phyloP scores from a whole-genome alignment of 306 rosid genomes.

The Heteromeles arbutifolia region DNA sequence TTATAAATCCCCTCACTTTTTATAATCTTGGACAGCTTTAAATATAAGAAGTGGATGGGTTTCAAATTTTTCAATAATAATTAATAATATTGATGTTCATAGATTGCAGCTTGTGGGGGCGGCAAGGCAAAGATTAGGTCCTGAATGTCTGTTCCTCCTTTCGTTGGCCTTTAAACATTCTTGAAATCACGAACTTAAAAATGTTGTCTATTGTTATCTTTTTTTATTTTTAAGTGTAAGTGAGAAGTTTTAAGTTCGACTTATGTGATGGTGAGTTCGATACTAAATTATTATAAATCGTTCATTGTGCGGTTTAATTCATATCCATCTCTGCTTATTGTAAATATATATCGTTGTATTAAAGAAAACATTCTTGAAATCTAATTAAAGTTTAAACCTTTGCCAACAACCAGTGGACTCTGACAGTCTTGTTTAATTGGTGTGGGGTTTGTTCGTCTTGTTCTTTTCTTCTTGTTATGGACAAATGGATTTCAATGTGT shows the following conservation, averaged over 20 bases:
- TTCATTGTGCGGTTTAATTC: background rate
- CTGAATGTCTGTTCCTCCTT: slow-evolving; percentile 34
- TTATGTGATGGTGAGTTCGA: too few relatives aligned
- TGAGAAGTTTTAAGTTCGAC: fast-evolving
- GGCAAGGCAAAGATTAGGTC: slow-evolving; percentile 33
- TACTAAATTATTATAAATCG: too few relatives aligned
- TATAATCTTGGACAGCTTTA: slow-evolving; percentile 34
- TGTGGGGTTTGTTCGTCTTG: slow-evolving; percentile 28
- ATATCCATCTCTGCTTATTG: too few relatives aligned
- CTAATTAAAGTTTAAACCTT: background rate
- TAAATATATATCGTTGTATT: too few relatives aligned
- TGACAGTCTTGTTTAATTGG: slow-evolving; percentile 23
- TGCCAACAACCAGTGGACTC: slow-evolving; percentile 25
- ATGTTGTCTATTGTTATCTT: too few relatives aligned
- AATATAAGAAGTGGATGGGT: slow-evolving; percentile 32
- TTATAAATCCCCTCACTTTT: slow-evolving; percentile 11
- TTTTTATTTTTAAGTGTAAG: too few relatives aligned
- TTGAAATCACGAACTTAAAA: too few relatives aligned
- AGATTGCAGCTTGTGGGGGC: slow-evolving; percentile 43
- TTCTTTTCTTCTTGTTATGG: slow-evolving; percentile 27
- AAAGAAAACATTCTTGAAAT: slow-evolving; percentile 4
- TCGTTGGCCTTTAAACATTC: slow-evolving; percentile 23
- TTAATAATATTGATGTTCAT: slow-evolving; percentile 12
- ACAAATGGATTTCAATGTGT: slow-evolving; percentile 22
- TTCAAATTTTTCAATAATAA: slow-evolving; percentile 21